Conservation (phyloP, 192 early-diverging fungal species). For the Cetraspora pellucida region DNA sequence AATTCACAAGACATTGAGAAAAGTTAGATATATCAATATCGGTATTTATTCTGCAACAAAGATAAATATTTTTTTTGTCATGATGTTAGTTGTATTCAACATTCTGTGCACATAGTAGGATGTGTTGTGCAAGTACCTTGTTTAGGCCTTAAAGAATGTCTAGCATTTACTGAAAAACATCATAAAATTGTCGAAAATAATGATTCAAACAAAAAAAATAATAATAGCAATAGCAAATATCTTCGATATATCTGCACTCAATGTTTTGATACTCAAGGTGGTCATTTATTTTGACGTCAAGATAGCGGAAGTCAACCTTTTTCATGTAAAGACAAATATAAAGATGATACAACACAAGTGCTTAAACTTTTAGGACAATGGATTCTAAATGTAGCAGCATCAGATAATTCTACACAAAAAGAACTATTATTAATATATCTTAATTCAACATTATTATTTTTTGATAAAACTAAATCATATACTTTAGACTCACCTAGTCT, state of each 20-base stretch:
- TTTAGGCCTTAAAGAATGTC: background rate
- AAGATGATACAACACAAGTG: background rate
- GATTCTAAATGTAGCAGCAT: background rate
- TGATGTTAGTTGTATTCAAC: background rate
- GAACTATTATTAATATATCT: background rate
- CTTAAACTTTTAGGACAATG: constrained; percentile 3
- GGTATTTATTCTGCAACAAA: constrained; percentile 5
- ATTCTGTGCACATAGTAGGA: background rate
- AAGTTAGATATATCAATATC: background rate
- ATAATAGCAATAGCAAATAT: too few species aligned
- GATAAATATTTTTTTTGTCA: background rate
- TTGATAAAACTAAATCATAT: background rate
- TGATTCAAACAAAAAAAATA: too few species aligned
- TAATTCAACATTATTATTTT: background rate
- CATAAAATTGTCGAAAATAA: too few species aligned
- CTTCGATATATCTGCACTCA: background rate
- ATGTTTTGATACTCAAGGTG: background rate
- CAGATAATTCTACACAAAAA: background rate
- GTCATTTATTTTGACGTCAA: background rate
- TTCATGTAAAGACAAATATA: background rate
- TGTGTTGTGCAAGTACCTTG: background rate
- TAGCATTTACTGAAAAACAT: background rate
- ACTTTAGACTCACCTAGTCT: background rate
- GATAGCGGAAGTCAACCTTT: background rate
- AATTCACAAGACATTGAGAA: background rate